phyloP scores from a whole-genome alignment of 2,329 filamentous ascomycete genomes.

The Xenoacremonium recifei region DNA sequence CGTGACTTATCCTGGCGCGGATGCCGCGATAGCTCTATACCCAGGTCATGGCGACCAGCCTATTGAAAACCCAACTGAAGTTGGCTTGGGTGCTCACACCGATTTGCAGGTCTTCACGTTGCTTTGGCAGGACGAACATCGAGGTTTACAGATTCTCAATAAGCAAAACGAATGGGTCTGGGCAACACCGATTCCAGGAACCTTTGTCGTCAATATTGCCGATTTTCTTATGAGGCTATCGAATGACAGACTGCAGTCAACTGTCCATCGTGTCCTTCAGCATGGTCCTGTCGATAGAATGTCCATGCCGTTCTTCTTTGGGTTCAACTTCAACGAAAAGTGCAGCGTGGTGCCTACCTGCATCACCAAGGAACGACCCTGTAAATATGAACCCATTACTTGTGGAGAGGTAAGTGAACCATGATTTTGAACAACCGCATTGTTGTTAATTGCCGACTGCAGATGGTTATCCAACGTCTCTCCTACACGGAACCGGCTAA shows the following conservation, averaged over 20 bases:
- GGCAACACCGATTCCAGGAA: slow-evolving; percentile 20
- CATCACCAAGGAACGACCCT: slow-evolving; percentile 41
- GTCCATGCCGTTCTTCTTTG: slow-evolving; percentile 58
- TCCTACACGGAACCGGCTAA: too few species aligned
- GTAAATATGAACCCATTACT: slow-evolving; percentile 50
- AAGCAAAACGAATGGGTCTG: slow-evolving; percentile 21
- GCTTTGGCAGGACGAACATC: slow-evolving; percentile 36
- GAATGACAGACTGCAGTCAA: slow-evolving; percentile 20
- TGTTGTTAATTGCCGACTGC: too few species aligned
- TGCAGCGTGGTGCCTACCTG: slow-evolving; percentile 49
- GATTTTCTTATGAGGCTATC: slow-evolving; percentile 24
- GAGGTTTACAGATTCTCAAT: slow-evolving; percentile 25
- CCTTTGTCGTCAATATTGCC: slow-evolving; percentile 27
- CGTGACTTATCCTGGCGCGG: slow-evolving; percentile 8
- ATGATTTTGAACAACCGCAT: too few species aligned
- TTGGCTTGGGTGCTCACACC: slow-evolving; percentile 7
- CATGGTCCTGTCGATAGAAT: slow-evolving; percentile 40
- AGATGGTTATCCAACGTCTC: too few species aligned
- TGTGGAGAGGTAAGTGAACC: slow-evolving; percentile 42
- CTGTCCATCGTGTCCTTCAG: slow-evolving; percentile 49
- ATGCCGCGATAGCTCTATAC: too few species aligned
- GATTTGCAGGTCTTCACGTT: slow-evolving; percentile 39
- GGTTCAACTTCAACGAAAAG: slow-evolving; percentile 51
- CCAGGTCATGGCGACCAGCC: slow-evolving; percentile 1
- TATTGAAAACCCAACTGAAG: not conserved